A percentile compares a stretch with the other conserved stretches of the same genome.
Evolutionary conservation across 1,139 yeast genomes (phyloP).

Genomic region (Candida sp.): DNA sequence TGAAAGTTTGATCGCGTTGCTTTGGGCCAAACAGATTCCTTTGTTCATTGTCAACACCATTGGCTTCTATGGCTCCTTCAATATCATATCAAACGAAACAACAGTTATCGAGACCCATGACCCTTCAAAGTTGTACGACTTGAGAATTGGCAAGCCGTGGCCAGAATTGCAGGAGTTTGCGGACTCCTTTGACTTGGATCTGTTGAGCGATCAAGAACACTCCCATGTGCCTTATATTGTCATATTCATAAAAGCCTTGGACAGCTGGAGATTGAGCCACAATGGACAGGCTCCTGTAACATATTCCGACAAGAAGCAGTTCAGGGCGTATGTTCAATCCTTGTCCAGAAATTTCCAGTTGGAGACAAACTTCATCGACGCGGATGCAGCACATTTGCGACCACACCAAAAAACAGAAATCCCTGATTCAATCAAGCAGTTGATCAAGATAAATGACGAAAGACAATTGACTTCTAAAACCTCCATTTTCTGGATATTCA

Average conservation of each 20-base stretch:
- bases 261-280: slow-evolving; percentile 43
- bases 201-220: slow-evolving; percentile 53
- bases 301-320: slow-evolving; percentile 50
- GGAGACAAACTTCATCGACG: slow-evolving; percentile 77
- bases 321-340: slow-evolving; percentile 36
- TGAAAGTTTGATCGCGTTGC: slow-evolving; percentile 27
- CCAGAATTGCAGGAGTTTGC: slow-evolving; percentile 59
- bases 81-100: slow-evolving; percentile 54
- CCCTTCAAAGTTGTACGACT: slow-evolving; percentile 62
- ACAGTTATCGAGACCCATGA: slow-evolving; percentile 82
- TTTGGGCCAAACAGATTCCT: slow-evolving; percentile 56
- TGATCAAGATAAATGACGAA: slow-evolving; percentile 31
- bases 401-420: slow-evolving; percentile 47
- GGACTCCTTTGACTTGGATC: slow-evolving; percentile 52
- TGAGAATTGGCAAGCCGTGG: slow-evolving; percentile 82
- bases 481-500: slow-evolving; percentile 64
- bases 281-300: slow-evolving; percentile 42
- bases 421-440: slow-evolving; percentile 37
- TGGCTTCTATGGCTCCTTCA: slow-evolving; percentile 74
- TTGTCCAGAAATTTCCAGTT: slow-evolving; percentile 37
- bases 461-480: slow-evolving; percentile 19
- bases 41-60: slow-evolving; percentile 53
- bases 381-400: slow-evolving; percentile 58
- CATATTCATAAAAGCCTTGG: slow-evolving; percentile 60
- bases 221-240: slow-evolving; percentile 80